Percentiles rank a stretch among this genome's conserved stretches.
These are phyloP conservation scores for Diaporthe sp. DNA, from an alignment of 2,329 filamentous ascomycete species.

Conservation along the genomic window DNA sequence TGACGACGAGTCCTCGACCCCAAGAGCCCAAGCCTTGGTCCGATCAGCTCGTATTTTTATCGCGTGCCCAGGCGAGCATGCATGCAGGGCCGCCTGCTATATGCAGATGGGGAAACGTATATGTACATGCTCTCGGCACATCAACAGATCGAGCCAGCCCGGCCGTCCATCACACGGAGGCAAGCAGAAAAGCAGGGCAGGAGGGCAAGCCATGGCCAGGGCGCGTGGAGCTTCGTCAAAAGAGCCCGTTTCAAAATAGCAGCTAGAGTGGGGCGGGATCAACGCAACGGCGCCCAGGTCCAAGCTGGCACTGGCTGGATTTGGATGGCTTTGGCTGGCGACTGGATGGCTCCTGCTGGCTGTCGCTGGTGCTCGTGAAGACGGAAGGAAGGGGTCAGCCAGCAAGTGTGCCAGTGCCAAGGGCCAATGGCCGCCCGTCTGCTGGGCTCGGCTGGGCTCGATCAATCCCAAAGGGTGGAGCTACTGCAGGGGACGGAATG, in stretches of 20 bases:
- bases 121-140: constrained; percentile 13
- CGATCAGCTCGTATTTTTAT: constrained; percentile 31
- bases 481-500: constrained; percentile 37
- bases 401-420: not conserved
- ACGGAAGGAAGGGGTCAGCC: constrained; percentile 6
- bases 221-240: constrained; percentile 20
- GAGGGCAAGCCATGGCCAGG: not conserved
- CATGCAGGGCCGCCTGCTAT: not conserved
- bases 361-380: constrained; percentile 10
- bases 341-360: not conserved
- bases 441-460: constrained; percentile 13
- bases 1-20: constrained; percentile 4
- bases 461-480: constrained; percentile 26
- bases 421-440: constrained; percentile 32
- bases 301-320: constrained; percentile 7
- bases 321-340: not conserved
- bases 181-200: not conserved
- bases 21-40: constrained; percentile 23
- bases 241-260: constrained; percentile 35
- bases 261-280: constrained; percentile 25
- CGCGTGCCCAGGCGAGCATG: not conserved
- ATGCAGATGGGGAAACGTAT: not conserved
- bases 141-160: constrained; percentile 24
- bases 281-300: constrained; percentile 23
- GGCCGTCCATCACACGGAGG: not conserved